phyloP scores from a whole-genome alignment of 177 flowering plant species.

The Vitis hybrid region DNA sequence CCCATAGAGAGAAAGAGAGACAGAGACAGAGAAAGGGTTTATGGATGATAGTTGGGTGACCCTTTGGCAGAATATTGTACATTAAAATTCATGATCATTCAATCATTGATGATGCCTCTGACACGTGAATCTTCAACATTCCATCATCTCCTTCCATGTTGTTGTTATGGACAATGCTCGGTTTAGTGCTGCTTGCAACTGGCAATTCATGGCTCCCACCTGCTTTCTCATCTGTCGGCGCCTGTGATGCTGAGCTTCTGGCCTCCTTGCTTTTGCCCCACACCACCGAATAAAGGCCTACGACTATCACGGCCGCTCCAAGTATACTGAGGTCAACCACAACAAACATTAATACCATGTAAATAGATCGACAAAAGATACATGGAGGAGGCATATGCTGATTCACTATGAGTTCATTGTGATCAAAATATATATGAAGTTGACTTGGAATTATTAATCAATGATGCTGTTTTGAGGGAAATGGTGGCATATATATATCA shows the following conservation, averaged over 20 bases:
- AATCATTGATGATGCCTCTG: too few relatives aligned
- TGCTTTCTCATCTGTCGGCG: constrained; percentile 9
- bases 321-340: constrained; percentile 24
- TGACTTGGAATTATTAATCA: not conserved
- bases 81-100: too few relatives aligned
- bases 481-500: too few relatives aligned
- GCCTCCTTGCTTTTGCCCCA: constrained; percentile 52
- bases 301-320: constrained; percentile 39
- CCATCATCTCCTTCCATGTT: not conserved
- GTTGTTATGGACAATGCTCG: constrained; percentile 1
- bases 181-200: not conserved
- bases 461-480: not conserved
- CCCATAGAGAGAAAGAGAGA: not conserved
- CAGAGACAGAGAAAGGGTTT: too few relatives aligned
- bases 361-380: too few relatives aligned
- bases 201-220: constrained; percentile 17
- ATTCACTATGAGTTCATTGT: too few relatives aligned
- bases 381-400: too few relatives aligned
- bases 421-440: too few relatives aligned
- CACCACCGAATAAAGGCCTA: constrained; percentile 44
- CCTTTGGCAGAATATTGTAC: too few relatives aligned
- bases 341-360: not conserved
- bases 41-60: too few relatives aligned
- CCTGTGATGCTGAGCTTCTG: not conserved
- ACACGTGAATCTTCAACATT: not conserved